These are phyloP conservation scores for Hymenoscyphus infarciens DNA, from an alignment of 2,329 filamentous ascomycete species.

Conservation along the genomic window DNA sequence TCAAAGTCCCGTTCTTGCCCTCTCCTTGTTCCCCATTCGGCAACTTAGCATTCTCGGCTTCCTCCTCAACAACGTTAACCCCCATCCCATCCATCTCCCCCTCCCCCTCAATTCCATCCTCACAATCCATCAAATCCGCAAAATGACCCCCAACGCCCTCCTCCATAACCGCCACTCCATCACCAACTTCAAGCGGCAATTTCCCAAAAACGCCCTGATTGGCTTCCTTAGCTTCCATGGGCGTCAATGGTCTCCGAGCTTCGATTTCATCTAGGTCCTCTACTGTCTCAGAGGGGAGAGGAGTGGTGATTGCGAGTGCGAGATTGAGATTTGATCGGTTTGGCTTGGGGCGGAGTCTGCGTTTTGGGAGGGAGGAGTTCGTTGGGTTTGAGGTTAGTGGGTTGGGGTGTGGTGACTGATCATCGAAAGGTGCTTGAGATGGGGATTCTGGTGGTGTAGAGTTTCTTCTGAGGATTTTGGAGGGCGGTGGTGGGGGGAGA, in stretches of 20 bases:
- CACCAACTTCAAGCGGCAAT: constrained; percentile 45
- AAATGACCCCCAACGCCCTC: constrained; percentile 49
- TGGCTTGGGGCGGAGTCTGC: background rate
- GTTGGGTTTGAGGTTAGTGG: background rate
- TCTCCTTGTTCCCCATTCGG: no score
- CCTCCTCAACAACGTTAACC: background rate
- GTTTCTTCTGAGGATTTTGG: background rate
- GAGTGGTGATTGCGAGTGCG: constrained; percentile 1
- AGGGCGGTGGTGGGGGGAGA: background rate
- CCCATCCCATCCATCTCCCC: background rate
- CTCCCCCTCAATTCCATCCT: background rate
- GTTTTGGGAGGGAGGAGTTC: background rate
- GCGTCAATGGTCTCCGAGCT: constrained; percentile 14
- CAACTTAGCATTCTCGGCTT: background rate
- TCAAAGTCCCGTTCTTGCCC: background rate
- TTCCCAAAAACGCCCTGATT: constrained; percentile 37
- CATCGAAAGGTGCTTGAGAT: background rate
- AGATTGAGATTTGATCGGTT: background rate
- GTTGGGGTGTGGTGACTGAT: background rate
- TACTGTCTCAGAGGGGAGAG: background rate
- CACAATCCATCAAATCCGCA: constrained; percentile 36
- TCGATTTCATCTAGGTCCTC: constrained; percentile 14
- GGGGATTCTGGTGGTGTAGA: background rate
- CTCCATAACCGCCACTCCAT: constrained; percentile 54
- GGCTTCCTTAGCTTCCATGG: constrained; percentile 36